phyloP scores from a whole-genome alignment of 83 land plant species.

The Diphasiastrum complanatum region DNA sequence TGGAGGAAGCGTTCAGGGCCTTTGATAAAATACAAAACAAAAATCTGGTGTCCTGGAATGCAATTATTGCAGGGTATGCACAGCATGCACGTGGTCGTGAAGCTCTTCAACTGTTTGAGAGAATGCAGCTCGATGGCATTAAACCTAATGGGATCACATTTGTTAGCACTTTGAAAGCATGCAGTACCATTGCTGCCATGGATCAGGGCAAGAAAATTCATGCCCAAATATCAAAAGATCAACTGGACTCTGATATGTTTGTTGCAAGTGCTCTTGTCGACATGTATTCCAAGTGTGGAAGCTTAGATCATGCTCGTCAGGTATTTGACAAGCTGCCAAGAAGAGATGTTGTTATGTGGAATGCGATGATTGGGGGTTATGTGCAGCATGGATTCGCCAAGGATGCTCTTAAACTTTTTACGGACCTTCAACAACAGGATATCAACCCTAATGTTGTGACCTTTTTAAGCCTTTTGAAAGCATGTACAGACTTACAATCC shows the following conservation, averaged over 20 bases:
- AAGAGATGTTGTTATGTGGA: constrained; percentile 51
- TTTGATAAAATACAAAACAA: too few relatives aligned
- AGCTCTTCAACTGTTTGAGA: too few relatives aligned
- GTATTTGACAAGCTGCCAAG: constrained; percentile 33
- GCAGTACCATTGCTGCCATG: too few relatives aligned
- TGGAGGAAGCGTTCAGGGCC: too few relatives aligned
- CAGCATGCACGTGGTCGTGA: too few relatives aligned
- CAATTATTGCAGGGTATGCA: too few relatives aligned
- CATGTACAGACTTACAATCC: constrained; percentile 1
- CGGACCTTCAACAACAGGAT: neutral
- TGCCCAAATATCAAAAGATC: too few relatives aligned
- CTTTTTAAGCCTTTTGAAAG: constrained; percentile 4
- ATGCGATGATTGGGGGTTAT: constrained; percentile 42
- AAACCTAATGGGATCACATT: too few relatives aligned
- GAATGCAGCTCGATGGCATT: too few relatives aligned
- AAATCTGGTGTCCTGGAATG: too few relatives aligned
- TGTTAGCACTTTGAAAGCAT: too few relatives aligned
- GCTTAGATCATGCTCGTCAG: constrained; percentile 30
- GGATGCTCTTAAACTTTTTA: constrained; percentile 9
- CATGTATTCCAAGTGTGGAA: constrained; percentile 56
- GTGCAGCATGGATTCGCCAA: constrained; percentile 3
- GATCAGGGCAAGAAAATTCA: too few relatives aligned
- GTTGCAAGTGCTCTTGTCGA: constrained; percentile 45
- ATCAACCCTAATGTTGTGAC: constrained; percentile 12
- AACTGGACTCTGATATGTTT: constrained; percentile 25